A percentile compares a stretch with the other conserved stretches of the same genome.
These are phyloP conservation scores for Simplicillium sp. DNA, from an alignment of 2,329 filamentous ascomycete species.

Conservation along the genomic window DNA sequence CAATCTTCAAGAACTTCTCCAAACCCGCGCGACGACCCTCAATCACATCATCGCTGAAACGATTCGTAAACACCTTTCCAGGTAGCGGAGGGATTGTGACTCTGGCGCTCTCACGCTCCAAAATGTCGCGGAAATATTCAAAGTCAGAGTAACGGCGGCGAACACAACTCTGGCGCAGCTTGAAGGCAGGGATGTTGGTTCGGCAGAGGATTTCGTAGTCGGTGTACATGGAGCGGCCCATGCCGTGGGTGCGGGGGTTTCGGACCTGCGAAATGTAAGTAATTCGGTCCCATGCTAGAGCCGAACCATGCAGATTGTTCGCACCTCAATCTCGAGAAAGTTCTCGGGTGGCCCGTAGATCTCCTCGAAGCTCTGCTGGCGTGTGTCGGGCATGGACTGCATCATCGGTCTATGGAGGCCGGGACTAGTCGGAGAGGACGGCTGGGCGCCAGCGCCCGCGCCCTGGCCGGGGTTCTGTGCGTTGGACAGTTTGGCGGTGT, in stretches of 20 bases:
- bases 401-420: constrained; percentile 42
- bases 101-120: constrained; percentile 87
- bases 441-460: constrained; percentile 16
- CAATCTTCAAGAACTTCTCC: constrained; percentile 94
- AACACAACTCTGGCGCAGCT: constrained; percentile 79
- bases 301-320: constrained; percentile 7
- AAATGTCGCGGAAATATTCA: constrained; percentile 96
- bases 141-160: constrained; percentile 95
- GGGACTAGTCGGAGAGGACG: constrained; percentile 18
- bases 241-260: constrained; percentile 88
- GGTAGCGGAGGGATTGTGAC: constrained; percentile 94
- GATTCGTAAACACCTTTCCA: constrained; percentile 95
- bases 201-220: constrained; percentile 97
- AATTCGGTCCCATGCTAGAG: background rate
- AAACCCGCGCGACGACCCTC: constrained; percentile 85
- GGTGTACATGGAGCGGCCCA: constrained; percentile 94
- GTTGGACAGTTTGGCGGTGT: constrained; percentile 33
- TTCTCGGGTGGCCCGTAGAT: constrained; percentile 98
- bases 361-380: constrained; percentile 95
- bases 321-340: constrained; percentile 94
- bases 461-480: constrained; percentile 24
- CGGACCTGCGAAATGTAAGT: constrained; percentile 54
- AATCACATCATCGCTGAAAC: constrained; percentile 97
- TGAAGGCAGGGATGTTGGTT: constrained; percentile 98
- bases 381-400: constrained; percentile 61